Conservation (phyloP, 441 rosid species). For the Francoa sonchifolia region DNA sequence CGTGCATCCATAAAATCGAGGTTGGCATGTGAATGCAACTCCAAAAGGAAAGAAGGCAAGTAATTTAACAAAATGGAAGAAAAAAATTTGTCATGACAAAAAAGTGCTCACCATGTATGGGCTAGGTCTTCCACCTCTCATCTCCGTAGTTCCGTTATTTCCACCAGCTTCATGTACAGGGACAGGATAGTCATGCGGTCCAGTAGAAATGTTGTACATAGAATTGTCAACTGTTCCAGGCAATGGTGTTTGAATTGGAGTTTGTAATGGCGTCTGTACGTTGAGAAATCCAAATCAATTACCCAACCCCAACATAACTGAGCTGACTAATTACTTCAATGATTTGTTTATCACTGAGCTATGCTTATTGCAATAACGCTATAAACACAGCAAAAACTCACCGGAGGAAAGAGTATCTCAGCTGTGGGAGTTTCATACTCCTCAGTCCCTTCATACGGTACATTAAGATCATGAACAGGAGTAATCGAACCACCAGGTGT, state of each 20-base stretch:
- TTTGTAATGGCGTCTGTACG: conserved; percentile 80
- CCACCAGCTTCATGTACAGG: conserved; percentile 52
- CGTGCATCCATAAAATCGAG: background rate
- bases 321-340: conserved; percentile 8
- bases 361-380: background rate
- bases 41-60: background rate
- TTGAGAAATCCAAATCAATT: conserved; percentile 9
- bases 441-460: conserved; percentile 82
- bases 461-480: conserved; percentile 87
- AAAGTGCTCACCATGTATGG: conserved; percentile 53
- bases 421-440: conserved; percentile 97
- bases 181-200: conserved; percentile 70
- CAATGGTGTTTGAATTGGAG: conserved; percentile 72
- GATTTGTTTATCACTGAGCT: background rate
- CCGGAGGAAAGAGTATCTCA: conserved; percentile 89
- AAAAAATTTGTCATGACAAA: conserved; percentile 1
- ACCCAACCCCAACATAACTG: conserved; percentile 3
- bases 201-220: conserved; percentile 86
- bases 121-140: conserved; percentile 66
- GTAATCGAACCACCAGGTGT: conserved; percentile 48
- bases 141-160: conserved; percentile 41
- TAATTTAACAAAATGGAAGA: background rate
- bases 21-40: background rate
- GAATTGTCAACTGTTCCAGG: conserved; percentile 47
- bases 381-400: conserved; percentile 12